phyloP scores from a whole-genome alignment of 2,329 filamentous ascomycete species.

The Cladophialophora exuberans region DNA sequence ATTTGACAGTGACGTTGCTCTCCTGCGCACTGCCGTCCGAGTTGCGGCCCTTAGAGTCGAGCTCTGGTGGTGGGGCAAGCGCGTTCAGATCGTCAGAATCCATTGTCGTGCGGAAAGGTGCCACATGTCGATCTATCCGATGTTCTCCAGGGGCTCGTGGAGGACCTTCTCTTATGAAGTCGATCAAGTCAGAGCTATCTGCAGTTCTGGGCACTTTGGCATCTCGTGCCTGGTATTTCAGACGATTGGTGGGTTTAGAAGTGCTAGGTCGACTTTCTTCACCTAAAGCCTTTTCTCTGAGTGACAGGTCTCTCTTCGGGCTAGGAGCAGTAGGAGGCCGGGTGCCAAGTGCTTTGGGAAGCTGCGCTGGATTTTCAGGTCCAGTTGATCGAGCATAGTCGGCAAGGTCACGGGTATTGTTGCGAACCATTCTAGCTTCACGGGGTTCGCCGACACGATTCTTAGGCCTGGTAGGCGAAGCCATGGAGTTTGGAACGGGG shows the following conservation, averaged over 20 bases:
- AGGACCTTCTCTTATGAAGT: slow-evolving; percentile 90
- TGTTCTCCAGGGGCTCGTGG: slow-evolving; percentile 60
- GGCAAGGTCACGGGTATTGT: slow-evolving; percentile 78
- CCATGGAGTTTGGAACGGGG: slow-evolving; percentile 7
- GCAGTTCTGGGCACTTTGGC: slow-evolving; percentile 64
- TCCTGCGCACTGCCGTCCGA: slow-evolving; percentile 52
- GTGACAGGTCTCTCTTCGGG: slow-evolving; percentile 1
- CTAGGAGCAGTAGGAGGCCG: slow-evolving; percentile 24
- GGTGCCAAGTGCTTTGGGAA: slow-evolving; percentile 28
- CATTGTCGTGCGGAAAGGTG: slow-evolving; percentile 82
- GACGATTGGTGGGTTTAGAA: slow-evolving; percentile 31
- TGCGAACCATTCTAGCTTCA: slow-evolving; percentile 68
- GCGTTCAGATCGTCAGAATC: slow-evolving; percentile 73
- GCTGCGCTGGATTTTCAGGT: slow-evolving; percentile 54
- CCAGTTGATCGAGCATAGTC: slow-evolving; percentile 89
- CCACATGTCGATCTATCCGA: slow-evolving; percentile 79
- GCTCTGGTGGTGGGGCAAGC: slow-evolving; percentile 38
- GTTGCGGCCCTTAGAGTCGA: slow-evolving; percentile 38
- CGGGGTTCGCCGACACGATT: slow-evolving; percentile 56
- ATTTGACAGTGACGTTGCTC: slow-evolving; percentile 52
- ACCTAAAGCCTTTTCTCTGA: neutral
- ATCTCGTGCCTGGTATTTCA: slow-evolving; percentile 71
- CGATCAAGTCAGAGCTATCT: slow-evolving; percentile 84
- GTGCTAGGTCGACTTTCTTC: slow-evolving; percentile 13
- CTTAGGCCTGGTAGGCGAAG: slow-evolving; percentile 32